These are phyloP conservation scores for Phytophthora kernoviae DNA, from an alignment of 352 stramenopile genomes.

Conservation along the genomic window DNA sequence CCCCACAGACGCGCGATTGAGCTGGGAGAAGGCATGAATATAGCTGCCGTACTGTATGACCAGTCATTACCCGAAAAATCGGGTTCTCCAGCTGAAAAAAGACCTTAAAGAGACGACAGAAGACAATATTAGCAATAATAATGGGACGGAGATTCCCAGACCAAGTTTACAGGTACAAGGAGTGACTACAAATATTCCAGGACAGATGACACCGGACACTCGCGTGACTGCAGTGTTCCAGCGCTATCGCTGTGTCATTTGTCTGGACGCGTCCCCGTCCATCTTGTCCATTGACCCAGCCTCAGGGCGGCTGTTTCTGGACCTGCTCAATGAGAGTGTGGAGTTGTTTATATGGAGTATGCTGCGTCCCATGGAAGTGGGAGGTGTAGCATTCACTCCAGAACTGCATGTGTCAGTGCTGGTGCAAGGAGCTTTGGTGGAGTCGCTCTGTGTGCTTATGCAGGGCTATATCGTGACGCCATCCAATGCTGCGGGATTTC, in stretches of 20 bases:
- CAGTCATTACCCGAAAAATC: not conserved
- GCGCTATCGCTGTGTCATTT: constrained; percentile 84
- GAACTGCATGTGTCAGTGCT: constrained; percentile 85
- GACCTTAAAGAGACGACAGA: constrained; percentile 3
- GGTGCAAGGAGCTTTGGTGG: constrained; percentile 76
- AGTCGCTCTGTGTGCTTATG: constrained; percentile 82
- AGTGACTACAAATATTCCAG: constrained; percentile 23
- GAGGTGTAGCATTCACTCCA: constrained; percentile 48
- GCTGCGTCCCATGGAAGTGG: constrained; percentile 63
- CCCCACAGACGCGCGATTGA: constrained; percentile 29
- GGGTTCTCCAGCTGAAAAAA: constrained; percentile 2
- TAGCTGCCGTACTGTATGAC: constrained; percentile 53
- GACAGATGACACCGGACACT: constrained; percentile 51
- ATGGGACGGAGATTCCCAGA: constrained; percentile 14
- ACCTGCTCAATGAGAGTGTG: constrained; percentile 81
- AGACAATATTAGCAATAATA: constrained; percentile 7
- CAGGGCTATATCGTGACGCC: constrained; percentile 79
- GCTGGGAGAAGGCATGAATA: constrained; percentile 74
- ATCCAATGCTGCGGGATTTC: constrained; percentile 55
- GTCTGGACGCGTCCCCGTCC: constrained; percentile 84
- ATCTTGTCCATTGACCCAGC: constrained; percentile 80
- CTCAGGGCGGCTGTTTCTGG: constrained; percentile 76
- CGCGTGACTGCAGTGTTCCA: constrained; percentile 68
- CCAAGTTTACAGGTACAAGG: constrained; percentile 25
- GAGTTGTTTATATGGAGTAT: constrained; percentile 81